phyloP scores from a whole-genome alignment of 768 basidiomycete genomes.

The Auriscalpium microsporum region DNA sequence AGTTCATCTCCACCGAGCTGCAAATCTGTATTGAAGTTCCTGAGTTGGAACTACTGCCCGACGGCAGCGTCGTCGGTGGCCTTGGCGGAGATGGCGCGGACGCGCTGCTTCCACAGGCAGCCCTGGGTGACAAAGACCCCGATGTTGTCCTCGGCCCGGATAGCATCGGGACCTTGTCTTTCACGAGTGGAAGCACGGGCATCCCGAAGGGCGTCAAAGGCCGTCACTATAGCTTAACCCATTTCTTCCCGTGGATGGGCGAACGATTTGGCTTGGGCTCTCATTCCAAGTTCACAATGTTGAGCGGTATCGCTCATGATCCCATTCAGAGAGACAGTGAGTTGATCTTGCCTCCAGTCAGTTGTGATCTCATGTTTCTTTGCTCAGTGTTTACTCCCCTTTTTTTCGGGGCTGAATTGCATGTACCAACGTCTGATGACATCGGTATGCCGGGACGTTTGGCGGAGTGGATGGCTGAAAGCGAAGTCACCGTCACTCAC shows the following conservation, averaged over 20 bases:
- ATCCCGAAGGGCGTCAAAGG: constrained; percentile 98
- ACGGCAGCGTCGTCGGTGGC: constrained; percentile 64
- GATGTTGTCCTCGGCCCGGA: constrained; percentile 89
- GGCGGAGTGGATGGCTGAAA: constrained; percentile 97
- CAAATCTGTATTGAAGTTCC: constrained; percentile 88
- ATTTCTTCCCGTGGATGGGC: constrained; percentile 99
- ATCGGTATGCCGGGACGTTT: constrained; percentile 95
- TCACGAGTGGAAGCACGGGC: constrained; percentile 95
- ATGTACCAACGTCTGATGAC: constrained; percentile 94
- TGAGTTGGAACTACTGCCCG: constrained; percentile 64
- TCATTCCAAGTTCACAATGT: constrained; percentile 89
- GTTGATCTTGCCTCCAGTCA: constrained; percentile 25
- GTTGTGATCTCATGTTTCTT: constrained; percentile 2
- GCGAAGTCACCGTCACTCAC: constrained; percentile 89
- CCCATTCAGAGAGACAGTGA: constrained; percentile 97
- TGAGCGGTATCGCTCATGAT: constrained; percentile 98
- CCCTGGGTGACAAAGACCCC: constrained; percentile 63
- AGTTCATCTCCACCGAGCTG: constrained; percentile 71
- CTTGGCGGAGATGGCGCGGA: constrained; percentile 36
- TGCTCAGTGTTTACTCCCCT: constrained; percentile 90
- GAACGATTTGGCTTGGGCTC: constrained; percentile 68
- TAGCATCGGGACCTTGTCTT: constrained; percentile 87
- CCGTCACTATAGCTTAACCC: constrained; percentile 90
- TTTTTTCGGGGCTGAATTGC: constrained; percentile 91
- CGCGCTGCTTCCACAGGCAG: constrained; percentile 45